Base-by-base conservation (phyloP, 805 yeast genomes). In the Tetrapisispora nanseiensis region DNA sequence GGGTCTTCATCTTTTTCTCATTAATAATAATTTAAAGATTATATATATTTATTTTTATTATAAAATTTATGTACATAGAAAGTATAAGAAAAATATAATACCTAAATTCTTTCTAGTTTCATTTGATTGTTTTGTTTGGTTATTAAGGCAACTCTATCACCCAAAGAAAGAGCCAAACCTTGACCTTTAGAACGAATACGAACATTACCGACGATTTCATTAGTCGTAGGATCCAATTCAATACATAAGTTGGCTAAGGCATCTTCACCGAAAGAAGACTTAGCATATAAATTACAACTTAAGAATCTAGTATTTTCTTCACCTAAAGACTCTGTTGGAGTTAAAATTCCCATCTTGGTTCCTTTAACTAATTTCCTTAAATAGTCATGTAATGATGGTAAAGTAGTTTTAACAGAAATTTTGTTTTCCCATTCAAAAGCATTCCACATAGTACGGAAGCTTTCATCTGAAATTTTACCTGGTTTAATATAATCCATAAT, bases 381-480 rank as follows among this genome's bases (percentile, higher is more conserved):
- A 65, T 86, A 92, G 37, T 76, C 84, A 57, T 81, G 80, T 57
- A 94, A 72, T 1, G 85, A 67, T 26, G 74, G 62, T 49, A 80
- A 69, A 41, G 71, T 73, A 2, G 94, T 78, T 51, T 82, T 80
- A 60, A 92, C 84, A 46, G 89, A 84, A 53, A 92, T 89, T 70
- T 92, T 92, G 70, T 92, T 92, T 66, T 92, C 98, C 98, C 98
- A 92, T 68, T 92, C 99, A 61, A 94, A 92, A 62, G 89, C 97
- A 62, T 87, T 86, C 99, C 99, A 92, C 97, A 89, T 90, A 56
- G 80, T 76, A 59, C 98, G 83, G 83, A 92, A 92, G 52, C 77
- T 82, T 35, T 80, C 77, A 66, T 90, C 97, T 13, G 87, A 69
- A 62, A 95, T 85, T 20, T 76, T 74, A n/a, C 95, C 92, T 18